Conservation (phyloP, 345 rosid genomes). For the Euphorbia pulcherrima region DNA sequence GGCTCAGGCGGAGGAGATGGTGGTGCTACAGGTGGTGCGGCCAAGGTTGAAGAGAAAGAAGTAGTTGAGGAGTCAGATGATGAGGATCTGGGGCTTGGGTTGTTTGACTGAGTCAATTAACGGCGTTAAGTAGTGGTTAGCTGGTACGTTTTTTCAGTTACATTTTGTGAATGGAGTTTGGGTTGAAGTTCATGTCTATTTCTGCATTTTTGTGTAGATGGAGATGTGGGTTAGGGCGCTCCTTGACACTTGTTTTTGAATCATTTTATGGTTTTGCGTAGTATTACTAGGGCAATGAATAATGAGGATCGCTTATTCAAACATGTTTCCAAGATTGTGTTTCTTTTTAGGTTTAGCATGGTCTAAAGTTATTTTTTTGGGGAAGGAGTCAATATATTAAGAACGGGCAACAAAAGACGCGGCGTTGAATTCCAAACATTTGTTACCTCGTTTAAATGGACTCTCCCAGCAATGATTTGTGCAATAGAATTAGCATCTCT, state of each 20-base stretch:
- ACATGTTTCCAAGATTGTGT: no score
- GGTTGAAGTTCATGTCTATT: neutral
- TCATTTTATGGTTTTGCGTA: neutral
- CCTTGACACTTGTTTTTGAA: neutral
- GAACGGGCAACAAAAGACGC: no score
- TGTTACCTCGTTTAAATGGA: no score
- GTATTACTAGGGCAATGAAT: neutral
- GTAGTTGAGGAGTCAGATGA: constrained; percentile 26
- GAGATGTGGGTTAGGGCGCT: no score
- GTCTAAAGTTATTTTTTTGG: no score
- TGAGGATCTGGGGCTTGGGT: constrained; percentile 9
- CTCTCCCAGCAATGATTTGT: no score
- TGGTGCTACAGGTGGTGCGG: constrained; percentile 6
- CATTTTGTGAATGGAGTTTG: neutral
- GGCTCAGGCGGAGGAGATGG: neutral
- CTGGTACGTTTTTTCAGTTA: neutral
- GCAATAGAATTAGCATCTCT: no score
- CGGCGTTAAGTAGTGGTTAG: neutral
- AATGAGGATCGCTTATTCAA: neutral
- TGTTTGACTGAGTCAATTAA: constrained; percentile 13
- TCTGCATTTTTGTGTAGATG: no score
- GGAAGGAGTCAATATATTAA: no score
- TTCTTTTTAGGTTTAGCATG: no score
- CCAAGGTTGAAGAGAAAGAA: constrained; percentile 19
- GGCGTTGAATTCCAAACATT: no score